Evolutionary conservation across 352 stramenopile species (phyloP).

Genomic region (Phytopythium chamaehyphon): DNA sequence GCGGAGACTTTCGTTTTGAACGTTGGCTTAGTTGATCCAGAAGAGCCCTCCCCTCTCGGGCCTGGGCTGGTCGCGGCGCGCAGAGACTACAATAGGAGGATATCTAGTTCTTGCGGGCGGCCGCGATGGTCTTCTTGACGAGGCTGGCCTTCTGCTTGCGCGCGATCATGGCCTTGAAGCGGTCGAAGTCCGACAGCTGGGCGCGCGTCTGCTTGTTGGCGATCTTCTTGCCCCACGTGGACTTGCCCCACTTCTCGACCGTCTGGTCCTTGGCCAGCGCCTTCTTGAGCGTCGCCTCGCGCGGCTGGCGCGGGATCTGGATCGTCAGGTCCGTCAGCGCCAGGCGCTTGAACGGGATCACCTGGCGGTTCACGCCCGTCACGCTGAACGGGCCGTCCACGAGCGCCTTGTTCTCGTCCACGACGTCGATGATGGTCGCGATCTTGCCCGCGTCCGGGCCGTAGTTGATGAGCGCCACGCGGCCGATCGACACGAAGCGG

Average conservation of each 20-base stretch:
- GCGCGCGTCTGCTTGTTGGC: constrained; percentile 94
- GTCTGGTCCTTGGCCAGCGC: constrained; percentile 82
- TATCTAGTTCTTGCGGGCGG: constrained; percentile 73
- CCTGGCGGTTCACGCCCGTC: constrained; percentile 96
- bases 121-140: constrained; percentile 89
- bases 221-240: constrained; percentile 98
- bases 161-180: constrained; percentile 99
- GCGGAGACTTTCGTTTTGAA: constrained; percentile 2
- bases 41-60: neutral
- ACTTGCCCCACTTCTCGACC: constrained; percentile 94
- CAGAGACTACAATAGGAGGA: constrained; percentile 4
- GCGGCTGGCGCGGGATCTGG: constrained; percentile 93
- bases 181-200: constrained; percentile 96
- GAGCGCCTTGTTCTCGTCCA: constrained; percentile 98
- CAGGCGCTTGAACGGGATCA: constrained; percentile 98
- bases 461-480: constrained; percentile 99
- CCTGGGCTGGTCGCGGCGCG: neutral
- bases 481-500: constrained; percentile 99
- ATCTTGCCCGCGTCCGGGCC: constrained; percentile 97
- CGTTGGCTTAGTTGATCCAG: constrained; percentile 8
- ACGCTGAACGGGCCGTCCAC: constrained; percentile 94
- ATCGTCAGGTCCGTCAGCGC: constrained; percentile 97
- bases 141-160: constrained; percentile 97
- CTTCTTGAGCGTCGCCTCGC: constrained; percentile 94
- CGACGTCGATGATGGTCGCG: constrained; percentile 98